These are phyloP conservation scores for Eimeria praecox DNA, from an alignment of 169 alveolate genomes.

Conservation along the genomic window DNA sequence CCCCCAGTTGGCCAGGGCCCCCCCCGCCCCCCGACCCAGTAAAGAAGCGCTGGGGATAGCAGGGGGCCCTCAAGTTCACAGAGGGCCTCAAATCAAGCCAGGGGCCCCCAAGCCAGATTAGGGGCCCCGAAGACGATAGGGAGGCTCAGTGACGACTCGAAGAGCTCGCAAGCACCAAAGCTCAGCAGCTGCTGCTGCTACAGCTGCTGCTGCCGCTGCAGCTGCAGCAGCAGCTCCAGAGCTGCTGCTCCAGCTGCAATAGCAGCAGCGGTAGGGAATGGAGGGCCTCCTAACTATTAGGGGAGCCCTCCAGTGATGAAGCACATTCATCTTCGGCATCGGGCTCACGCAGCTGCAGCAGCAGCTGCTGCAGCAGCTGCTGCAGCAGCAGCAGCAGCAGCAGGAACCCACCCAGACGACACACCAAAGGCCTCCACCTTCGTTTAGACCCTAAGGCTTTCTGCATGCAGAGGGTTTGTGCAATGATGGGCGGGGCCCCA, in stretches of 20 bases:
- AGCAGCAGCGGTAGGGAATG: too few relatives aligned
- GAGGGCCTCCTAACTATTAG: background rate
- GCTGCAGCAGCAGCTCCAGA: too few relatives aligned
- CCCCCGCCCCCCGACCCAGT: background rate
- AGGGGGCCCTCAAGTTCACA: background rate
- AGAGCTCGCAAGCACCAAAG: background rate
- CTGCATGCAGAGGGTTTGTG: background rate
- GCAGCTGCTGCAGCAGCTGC: constrained; percentile 9
- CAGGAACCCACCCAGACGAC: background rate
- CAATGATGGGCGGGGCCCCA: background rate
- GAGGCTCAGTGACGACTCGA: background rate
- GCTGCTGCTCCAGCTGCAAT: background rate
- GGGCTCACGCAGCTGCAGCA: background rate
- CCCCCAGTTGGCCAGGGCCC: background rate
- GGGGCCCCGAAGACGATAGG: background rate
- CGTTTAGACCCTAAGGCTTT: background rate
- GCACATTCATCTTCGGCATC: too few relatives aligned
- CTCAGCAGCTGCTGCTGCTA: background rate
- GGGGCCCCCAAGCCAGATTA: background rate
- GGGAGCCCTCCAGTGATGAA: background rate
- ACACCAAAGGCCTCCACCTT: background rate
- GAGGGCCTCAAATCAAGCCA: too few relatives aligned
- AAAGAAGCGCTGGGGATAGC: background rate
- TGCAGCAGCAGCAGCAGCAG: background rate
- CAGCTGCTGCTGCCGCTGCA: too few relatives aligned